Percentiles rank a stretch among this genome's conserved stretches.
phyloP scores from a whole-genome alignment of 805 yeast species.

The Saccharomyces mikatae region DNA sequence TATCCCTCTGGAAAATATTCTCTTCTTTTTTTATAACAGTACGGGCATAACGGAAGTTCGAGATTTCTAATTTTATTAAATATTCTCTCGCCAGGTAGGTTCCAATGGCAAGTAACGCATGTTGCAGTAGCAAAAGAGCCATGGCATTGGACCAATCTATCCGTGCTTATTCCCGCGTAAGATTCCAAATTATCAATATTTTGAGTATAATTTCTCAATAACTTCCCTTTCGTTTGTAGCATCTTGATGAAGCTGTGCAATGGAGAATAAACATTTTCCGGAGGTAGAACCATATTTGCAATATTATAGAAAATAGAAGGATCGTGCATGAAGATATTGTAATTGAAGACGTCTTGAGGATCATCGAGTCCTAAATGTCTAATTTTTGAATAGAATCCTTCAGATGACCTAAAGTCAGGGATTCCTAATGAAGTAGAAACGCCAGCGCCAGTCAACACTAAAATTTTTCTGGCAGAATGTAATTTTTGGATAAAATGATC shows the following conservation, averaged over 20 bases:
- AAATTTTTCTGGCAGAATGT: slow-evolving; percentile 46
- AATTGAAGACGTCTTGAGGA: slow-evolving; percentile 85
- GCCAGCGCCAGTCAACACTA: slow-evolving; percentile 89
- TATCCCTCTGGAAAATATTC: slow-evolving; percentile 20
- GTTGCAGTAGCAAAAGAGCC: slow-evolving; percentile 87
- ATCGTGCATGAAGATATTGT: slow-evolving; percentile 56
- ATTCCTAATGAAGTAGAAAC: slow-evolving; percentile 84
- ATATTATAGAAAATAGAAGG: slow-evolving; percentile 76
- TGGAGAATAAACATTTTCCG: slow-evolving; percentile 57
- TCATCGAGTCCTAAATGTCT: slow-evolving; percentile 63
- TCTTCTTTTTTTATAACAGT: slow-evolving; percentile 43
- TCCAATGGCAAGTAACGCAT: slow-evolving; percentile 66
- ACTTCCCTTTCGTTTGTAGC: slow-evolving; percentile 64
- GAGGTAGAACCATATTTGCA: slow-evolving; percentile 78
- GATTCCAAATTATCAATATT: slow-evolving; percentile 82
- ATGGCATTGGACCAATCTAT: slow-evolving; percentile 77
- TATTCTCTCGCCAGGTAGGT: slow-evolving; percentile 57
- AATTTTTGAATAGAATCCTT: slow-evolving; percentile 71
- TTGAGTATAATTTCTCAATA: slow-evolving; percentile 80
- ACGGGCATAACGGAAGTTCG: slow-evolving; percentile 66
- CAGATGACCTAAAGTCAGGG: slow-evolving; percentile 83
- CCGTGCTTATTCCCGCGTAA: slow-evolving; percentile 60
- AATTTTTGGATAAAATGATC: slow-evolving; percentile 52
- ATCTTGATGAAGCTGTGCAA: slow-evolving; percentile 71
- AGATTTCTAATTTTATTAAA: slow-evolving; percentile 50